Conservation (phyloP, 2,329 filamentous ascomycete species). For the Exophiala spinifera region DNA sequence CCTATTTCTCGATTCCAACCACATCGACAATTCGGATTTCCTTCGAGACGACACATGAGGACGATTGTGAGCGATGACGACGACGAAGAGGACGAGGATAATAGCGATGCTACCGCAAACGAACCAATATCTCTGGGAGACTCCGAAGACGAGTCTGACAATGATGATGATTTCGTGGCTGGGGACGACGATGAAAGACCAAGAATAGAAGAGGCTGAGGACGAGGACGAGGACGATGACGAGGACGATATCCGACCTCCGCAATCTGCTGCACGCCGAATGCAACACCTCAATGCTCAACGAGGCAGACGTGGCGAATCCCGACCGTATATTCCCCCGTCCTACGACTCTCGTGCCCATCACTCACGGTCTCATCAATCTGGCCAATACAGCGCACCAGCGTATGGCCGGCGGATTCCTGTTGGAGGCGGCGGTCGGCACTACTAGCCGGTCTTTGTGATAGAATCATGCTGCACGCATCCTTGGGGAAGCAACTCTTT, state of each 20-base stretch:
- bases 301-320: slow-evolving; percentile 17
- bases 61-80: slow-evolving; percentile 22
- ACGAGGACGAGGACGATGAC: slow-evolving; percentile 11
- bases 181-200: slow-evolving; percentile 2
- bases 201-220: background rate
- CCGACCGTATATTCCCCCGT: background rate
- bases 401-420: slow-evolving; percentile 3
- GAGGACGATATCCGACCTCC: slow-evolving; percentile 25
- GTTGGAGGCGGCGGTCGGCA: background rate
- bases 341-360: background rate
- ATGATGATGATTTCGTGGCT: slow-evolving; percentile 1
- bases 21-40: no score
- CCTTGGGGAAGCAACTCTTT: no score
- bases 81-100: slow-evolving; percentile 20
- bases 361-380: background rate
- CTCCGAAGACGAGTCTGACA: background rate
- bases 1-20: background rate
- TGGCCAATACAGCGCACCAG: background rate
- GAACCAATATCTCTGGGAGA: background rate
- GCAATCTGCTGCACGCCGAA: slow-evolving; percentile 18
- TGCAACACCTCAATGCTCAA: slow-evolving; percentile 17
- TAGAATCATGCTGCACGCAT: no score
- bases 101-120: background rate
- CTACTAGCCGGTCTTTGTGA: background rate
- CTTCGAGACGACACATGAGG: background rate